These are phyloP conservation scores for Cavenderia fasciculata DNA, from an alignment of 78 protist genomes.

Conservation along the genomic window DNA sequence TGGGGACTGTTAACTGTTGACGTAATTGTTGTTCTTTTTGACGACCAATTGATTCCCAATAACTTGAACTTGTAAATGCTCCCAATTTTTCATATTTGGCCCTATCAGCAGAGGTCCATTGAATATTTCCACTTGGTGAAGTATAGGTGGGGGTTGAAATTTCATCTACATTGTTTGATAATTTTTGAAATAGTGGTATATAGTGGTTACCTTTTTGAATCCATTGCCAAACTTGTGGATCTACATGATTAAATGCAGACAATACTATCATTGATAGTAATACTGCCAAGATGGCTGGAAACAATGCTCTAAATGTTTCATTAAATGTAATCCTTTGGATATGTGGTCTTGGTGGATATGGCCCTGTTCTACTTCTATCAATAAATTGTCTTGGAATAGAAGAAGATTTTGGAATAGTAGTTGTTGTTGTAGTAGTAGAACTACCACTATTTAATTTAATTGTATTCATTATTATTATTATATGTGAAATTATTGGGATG, in stretches of 20 bases:
- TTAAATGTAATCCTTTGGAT: conserved; percentile 44
- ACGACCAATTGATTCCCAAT: conserved; percentile 24
- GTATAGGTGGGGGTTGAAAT: no score
- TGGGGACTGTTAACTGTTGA: no score
- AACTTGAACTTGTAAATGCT: neutral
- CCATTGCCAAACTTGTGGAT: neutral
- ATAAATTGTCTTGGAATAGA: no score
- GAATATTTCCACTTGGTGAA: no score
- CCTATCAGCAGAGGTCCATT: no score
- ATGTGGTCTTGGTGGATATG: no score
- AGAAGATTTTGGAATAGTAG: no score
- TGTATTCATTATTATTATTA: no score
- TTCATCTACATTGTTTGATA: neutral
- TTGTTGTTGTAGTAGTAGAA: no score
- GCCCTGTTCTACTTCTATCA: no score
- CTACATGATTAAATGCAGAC: conserved; percentile 47
- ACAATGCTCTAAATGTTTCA: conserved; percentile 62
- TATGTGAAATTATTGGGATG: no score
- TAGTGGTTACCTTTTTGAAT: neutral
- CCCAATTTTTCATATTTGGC: conserved; percentile 37
- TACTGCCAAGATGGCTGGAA: conserved; percentile 64
- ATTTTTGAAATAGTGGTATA: neutral
- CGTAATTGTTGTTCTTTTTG: neutral
- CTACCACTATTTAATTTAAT: no score
- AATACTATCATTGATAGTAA: conserved; percentile 36